A percentile compares a stretch with the other conserved stretches of the same genome.
These are phyloP conservation scores for Microbotryum lychnidis-dioicae DNA, from an alignment of 1,284 basidiomycete genomes.

Conservation along the genomic window DNA sequence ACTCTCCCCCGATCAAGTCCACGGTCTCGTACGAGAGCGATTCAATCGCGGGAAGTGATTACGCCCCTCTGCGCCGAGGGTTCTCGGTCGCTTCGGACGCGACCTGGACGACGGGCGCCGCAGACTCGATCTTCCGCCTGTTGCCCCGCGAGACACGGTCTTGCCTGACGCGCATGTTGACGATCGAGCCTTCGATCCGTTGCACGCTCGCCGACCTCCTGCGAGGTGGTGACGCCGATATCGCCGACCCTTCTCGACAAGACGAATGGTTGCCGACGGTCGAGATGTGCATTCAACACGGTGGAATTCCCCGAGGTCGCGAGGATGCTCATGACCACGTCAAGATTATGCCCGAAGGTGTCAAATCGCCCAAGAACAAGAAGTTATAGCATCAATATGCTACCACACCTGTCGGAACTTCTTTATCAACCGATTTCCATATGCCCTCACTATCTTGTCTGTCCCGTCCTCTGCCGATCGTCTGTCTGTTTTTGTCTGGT, in stretches of 20 bases:
- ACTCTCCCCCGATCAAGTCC: not conserved
- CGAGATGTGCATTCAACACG: slow-evolving; percentile 20
- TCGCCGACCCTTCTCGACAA: slow-evolving; percentile 25
- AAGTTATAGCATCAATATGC: not conserved
- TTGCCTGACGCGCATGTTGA: slow-evolving; percentile 87
- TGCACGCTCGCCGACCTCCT: slow-evolving; percentile 91
- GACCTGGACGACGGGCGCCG: slow-evolving; percentile 72
- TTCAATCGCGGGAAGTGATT: slow-evolving; percentile 5
- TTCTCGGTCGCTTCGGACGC: slow-evolving; percentile 47
- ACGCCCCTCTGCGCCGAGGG: slow-evolving; percentile 8
- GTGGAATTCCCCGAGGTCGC: not conserved
- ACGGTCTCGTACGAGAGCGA: slow-evolving; percentile 4
- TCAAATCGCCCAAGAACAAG: slow-evolving; percentile 1
- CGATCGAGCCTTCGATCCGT: slow-evolving; percentile 75
- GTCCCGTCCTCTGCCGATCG: not conserved
- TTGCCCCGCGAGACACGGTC: slow-evolving; percentile 84
- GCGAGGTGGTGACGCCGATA: slow-evolving; percentile 52
- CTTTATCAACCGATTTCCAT: not conserved
- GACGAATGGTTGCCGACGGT: slow-evolving; percentile 41
- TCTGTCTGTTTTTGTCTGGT: not conserved
- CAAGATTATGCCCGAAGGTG: slow-evolving; percentile 13
- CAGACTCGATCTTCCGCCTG: slow-evolving; percentile 97
- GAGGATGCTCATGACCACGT: slow-evolving; percentile 19
- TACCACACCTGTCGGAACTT: not conserved
- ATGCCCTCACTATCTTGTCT: not conserved